Conservation (phyloP, 2,329 filamentous ascomycete genomes). For the Aureobasidium mangrovei region DNA sequence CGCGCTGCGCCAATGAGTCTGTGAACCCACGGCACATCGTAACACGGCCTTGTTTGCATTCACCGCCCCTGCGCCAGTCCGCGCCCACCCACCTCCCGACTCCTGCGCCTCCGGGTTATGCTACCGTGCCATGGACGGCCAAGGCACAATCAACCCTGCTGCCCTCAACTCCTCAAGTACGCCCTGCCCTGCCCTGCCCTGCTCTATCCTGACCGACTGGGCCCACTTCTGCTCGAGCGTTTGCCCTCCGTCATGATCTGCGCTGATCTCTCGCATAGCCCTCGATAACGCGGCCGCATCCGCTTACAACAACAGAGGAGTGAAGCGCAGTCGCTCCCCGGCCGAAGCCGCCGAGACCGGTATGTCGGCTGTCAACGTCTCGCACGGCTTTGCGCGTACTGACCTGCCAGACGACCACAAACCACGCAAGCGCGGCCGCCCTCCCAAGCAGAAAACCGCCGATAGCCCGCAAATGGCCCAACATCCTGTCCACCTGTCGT, state of each 20-base stretch:
- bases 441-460: conserved; percentile 52
- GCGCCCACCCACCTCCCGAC: background rate
- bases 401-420: conserved; percentile 35
- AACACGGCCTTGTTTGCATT: conserved; percentile 11
- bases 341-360: conserved; percentile 22
- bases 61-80: conserved; percentile 14
- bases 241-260: background rate
- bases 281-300: conserved; percentile 13
- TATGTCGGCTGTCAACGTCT: conserved; percentile 2
- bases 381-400: conserved; percentile 15
- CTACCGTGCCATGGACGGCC: conserved; percentile 51
- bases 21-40: conserved; percentile 4
- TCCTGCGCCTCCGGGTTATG: background rate
- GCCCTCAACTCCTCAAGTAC: conserved; percentile 72
- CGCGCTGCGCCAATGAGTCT: conserved; percentile 13
- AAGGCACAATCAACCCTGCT: conserved; percentile 85
- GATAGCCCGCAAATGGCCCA: conserved; percentile 50
- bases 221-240: conserved; percentile 1
- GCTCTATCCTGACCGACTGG: background rate
- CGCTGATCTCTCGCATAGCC: conserved; percentile 8
- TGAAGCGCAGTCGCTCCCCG: conserved; percentile 73
- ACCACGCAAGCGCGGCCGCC: conserved; percentile 52
- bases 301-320: conserved; percentile 47
- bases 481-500: conserved; percentile 37
- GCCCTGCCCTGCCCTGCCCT: conserved; percentile 14